phyloP scores from a whole-genome alignment of 176 grass and related monocot species.

The Thalia dealbata region DNA sequence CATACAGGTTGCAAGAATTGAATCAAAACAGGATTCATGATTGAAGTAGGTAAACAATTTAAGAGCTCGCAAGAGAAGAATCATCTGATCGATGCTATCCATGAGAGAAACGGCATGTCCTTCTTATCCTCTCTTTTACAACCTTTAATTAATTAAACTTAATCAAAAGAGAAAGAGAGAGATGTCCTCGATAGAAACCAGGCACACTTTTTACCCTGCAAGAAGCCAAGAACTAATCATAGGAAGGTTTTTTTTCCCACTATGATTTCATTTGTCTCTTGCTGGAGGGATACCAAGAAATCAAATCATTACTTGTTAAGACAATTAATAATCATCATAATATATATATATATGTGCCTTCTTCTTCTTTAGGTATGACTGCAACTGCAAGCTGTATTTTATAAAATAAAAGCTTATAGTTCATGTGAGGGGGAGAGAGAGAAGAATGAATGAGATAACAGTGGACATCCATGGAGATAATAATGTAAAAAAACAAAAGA shows the following conservation, averaged over 20 bases:
- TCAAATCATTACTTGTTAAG: too few relatives aligned
- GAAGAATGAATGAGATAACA: conserved; percentile 18
- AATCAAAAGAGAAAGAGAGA: background rate
- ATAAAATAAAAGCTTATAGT: background rate
- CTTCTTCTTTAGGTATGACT: background rate
- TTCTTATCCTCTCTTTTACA: background rate
- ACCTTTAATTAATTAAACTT: too few relatives aligned
- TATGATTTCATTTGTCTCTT: background rate
- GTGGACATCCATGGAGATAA: conserved; percentile 22
- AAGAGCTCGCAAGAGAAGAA: background rate
- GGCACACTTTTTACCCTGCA: background rate
- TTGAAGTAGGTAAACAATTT: background rate
- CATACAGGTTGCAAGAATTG: too few relatives aligned
- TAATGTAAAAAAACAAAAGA: conserved; percentile 42
- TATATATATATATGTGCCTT: background rate
- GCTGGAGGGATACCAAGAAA: too few relatives aligned
- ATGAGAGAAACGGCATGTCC: background rate
- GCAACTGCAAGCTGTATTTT: too few relatives aligned
- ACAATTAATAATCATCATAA: background rate
- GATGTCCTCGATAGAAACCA: background rate
- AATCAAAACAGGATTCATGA: background rate
- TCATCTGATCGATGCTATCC: background rate
- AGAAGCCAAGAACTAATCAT: conserved; percentile 8
- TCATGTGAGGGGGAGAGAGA: background rate
- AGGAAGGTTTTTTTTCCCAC: background rate